Percentiles rank a stretch among this genome's conserved stretches.
phyloP scores from a whole-genome alignment of 768 basidiomycete genomes.

The Amanita polypyramis region DNA sequence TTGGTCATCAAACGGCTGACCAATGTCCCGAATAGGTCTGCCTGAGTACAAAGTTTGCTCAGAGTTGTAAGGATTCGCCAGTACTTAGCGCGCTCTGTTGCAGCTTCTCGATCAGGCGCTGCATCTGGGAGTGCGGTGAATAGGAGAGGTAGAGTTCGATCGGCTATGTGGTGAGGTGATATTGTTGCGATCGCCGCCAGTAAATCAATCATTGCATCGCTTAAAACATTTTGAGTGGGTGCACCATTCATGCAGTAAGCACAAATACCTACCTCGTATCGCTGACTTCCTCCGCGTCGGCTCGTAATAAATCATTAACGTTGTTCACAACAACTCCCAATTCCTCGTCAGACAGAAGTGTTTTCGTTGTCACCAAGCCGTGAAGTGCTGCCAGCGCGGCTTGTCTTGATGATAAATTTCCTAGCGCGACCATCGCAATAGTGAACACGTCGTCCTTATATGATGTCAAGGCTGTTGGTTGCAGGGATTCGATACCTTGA shows the following conservation, averaged over 20 bases:
- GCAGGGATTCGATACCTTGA: slow-evolving; percentile 10
- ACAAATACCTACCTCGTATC: slow-evolving; percentile 37
- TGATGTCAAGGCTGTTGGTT: slow-evolving; percentile 30
- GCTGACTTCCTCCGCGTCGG: slow-evolving; percentile 37
- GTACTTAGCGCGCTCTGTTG: slow-evolving; percentile 45
- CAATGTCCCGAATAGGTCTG: slow-evolving; percentile 76
- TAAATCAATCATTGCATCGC: slow-evolving; percentile 49
- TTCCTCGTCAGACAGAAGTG: slow-evolving; percentile 62
- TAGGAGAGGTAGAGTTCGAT: slow-evolving; percentile 71
- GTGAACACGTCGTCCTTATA: slow-evolving; percentile 75
- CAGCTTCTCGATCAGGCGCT: slow-evolving; percentile 45
- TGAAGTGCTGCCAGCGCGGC: slow-evolving; percentile 59
- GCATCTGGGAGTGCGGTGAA: slow-evolving; percentile 65
- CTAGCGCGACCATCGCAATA: slow-evolving; percentile 48
- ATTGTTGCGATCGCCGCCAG: slow-evolving; percentile 49
- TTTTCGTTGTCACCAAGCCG: slow-evolving; percentile 51
- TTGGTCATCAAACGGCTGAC: slow-evolving; percentile 70
- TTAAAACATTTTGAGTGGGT: slow-evolving; percentile 19
- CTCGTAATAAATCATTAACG: slow-evolving; percentile 57
- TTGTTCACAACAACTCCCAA: slow-evolving; percentile 70
- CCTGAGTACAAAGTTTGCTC: slow-evolving; percentile 58
- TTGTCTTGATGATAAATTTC: slow-evolving; percentile 35
- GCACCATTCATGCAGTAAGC: not conserved
- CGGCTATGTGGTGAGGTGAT: slow-evolving; percentile 56
- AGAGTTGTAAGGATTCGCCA: slow-evolving; percentile 63